Base-by-base conservation (phyloP, 2,329 filamentous ascomycete genomes). In the Colletotrichum higginsianum region DNA sequence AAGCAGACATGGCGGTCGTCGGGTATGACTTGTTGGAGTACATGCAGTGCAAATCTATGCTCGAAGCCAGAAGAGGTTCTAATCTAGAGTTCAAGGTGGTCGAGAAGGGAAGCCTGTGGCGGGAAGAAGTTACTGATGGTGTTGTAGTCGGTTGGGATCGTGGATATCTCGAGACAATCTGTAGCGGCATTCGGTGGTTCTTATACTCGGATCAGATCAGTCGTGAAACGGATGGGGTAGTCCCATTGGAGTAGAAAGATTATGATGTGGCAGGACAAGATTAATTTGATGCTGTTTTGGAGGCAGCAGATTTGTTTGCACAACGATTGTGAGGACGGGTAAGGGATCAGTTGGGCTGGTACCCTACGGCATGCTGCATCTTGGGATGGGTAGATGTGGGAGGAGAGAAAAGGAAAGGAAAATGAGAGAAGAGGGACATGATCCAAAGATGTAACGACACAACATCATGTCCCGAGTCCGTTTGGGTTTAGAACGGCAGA, bases 301-400 rank as follows among this genome's bases (percentile, higher is more conserved):
- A 62, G 71, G 64, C 52, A 46, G 67, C 55, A 49, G 52, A 66
- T 62, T 44, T 71, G 71, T 67, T 67, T 71, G 71, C 62, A 61
- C 70, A 62, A 64, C 66, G 63, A 66, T 60, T 61, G 65, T 61
- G 38, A 63, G 55, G 65, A 57, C 66, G 68, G 71, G 62, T 61
- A 67, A 70, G 66, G 66, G 46, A 61, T 74, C 70, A 66, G 57
- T 72, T 72, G 66, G 69, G 72, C 72, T 70, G 66, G 72, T 38
- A 74, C 70, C 70, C 70, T 73, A 71, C 73, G 73, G 73, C 73
- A 73, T 71, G 66, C 63, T 74, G 73, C 73, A 74, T 74, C 62
- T 67, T 71, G 55, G 66, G 71, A 69, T 66, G 66, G 61, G 69
- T 60, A 72, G 62, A 67, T 23, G 73, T 67, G 42, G 65, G 55